Conservation (phyloP, 352 stramenopile species). For the Pythium insidiosum region DNA sequence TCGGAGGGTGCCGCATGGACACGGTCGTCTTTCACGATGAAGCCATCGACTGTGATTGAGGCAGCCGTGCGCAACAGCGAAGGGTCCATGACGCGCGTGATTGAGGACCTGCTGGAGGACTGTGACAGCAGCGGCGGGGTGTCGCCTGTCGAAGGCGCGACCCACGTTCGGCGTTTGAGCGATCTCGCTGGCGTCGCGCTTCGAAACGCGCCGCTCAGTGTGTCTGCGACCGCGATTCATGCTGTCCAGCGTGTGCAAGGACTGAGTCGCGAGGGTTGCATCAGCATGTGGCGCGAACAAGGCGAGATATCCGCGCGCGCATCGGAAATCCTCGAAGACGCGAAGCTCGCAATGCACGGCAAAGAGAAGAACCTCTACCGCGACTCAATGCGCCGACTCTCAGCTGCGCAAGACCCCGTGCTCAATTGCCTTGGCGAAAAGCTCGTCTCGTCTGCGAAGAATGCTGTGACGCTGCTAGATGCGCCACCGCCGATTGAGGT, state of each 20-base stretch:
- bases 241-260: constrained; percentile 17
- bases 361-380: constrained; percentile 81
- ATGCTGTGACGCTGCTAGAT: constrained; percentile 8
- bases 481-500: no score
- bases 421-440: constrained; percentile 62
- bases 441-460: constrained; percentile 39
- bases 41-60: constrained; percentile 4
- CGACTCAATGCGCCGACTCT: constrained; percentile 46
- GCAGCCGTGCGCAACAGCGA: constrained; percentile 35
- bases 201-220: neutral
- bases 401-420: constrained; percentile 55
- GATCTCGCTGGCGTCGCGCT: constrained; percentile 7
- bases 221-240: constrained; percentile 3
- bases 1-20: constrained; percentile 71
- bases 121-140: constrained; percentile 28
- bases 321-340: constrained; percentile 78
- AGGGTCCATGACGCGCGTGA: constrained; percentile 33
- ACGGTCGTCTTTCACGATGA: constrained; percentile 59
- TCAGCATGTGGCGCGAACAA: constrained; percentile 78
- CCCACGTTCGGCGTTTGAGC: neutral
- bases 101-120: constrained; percentile 34
- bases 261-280: constrained; percentile 54
- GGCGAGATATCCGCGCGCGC: constrained; percentile 74
- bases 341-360: constrained; percentile 63
- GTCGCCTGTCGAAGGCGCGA: constrained; percentile 16